phyloP scores from a whole-genome alignment of 805 yeast species.

The Cyberlindnera petersonii region DNA sequence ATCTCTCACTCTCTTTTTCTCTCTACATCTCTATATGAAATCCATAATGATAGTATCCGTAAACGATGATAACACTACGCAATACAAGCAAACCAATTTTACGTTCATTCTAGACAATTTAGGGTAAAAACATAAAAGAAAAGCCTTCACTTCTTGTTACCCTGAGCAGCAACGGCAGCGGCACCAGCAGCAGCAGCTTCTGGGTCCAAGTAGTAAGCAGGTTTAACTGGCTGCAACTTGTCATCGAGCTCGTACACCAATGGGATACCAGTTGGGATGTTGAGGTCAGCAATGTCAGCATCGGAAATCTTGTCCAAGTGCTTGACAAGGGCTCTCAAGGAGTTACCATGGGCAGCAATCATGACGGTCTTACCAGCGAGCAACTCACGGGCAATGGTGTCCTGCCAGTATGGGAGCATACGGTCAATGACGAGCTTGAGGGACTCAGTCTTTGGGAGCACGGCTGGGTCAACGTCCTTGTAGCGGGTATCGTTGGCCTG shows the following conservation, averaged over 20 bases:
- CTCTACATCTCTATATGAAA: too few species aligned
- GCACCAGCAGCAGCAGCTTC: constrained; percentile 99
- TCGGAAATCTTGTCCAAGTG: constrained; percentile 92
- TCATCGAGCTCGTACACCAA: constrained; percentile 93
- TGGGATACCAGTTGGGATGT: constrained; percentile 98
- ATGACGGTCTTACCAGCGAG: constrained; percentile 85
- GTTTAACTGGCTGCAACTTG: constrained; percentile 82
- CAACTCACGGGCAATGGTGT: constrained; percentile 80
- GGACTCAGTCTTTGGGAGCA: constrained; percentile 91
- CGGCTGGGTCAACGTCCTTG: constrained; percentile 76
- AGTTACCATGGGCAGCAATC: constrained; percentile 97
- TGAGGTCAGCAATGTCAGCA: constrained; percentile 86
- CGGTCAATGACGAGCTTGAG: constrained; percentile 93
- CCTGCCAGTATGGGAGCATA: constrained; percentile 95
- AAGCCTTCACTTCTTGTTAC: constrained; percentile 49
- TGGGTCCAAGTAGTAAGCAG: constrained; percentile 95
- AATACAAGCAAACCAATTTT: too few species aligned
- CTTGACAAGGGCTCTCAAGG: constrained; percentile 93
- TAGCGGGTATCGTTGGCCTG: constrained; percentile 86
- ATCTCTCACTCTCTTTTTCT: too few species aligned
- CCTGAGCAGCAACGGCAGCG: constrained; percentile 98
- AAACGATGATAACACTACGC: too few species aligned
- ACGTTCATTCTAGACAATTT: too few species aligned
- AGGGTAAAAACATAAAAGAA: too few species aligned
- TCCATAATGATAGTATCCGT: too few species aligned